Percentiles rank a stretch among this genome's conserved stretches.
Evolutionary conservation across 495 filamentous ascomycete genomes (phyloP).

Genomic region (Penicillium egyptiacum): DNA sequence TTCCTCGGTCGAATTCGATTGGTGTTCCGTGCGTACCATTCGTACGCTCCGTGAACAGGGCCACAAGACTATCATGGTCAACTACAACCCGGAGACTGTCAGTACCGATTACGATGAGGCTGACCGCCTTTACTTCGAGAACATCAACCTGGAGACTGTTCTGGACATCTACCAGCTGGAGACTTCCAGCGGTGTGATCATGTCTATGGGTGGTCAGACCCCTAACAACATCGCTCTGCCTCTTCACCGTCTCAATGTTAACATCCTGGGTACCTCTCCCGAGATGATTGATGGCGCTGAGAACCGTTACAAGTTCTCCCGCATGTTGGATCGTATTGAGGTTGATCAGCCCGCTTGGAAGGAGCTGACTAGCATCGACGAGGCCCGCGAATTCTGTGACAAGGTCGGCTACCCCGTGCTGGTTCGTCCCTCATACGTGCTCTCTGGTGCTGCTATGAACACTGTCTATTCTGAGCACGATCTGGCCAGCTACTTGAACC

Average conservation of each 20-base stretch:
- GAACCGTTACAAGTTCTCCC: slow-evolving; percentile 98
- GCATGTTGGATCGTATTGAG: slow-evolving; percentile 90
- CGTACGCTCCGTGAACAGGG: slow-evolving; percentile 85
- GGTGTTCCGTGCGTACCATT: slow-evolving; percentile 97
- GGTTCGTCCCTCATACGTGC: slow-evolving; percentile 94
- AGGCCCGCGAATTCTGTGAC: slow-evolving; percentile 80
- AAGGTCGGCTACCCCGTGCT: slow-evolving; percentile 91
- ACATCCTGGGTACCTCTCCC: slow-evolving; percentile 90
- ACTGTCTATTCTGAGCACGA: slow-evolving; percentile 93
- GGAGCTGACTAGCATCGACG: slow-evolving; percentile 88
- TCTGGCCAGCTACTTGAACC: slow-evolving; percentile 84
- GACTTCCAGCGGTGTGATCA: slow-evolving; percentile 82
- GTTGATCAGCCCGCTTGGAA: slow-evolving; percentile 98
- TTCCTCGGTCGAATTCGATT: slow-evolving; percentile 97
- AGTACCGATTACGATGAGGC: slow-evolving; percentile 96
- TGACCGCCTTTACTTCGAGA: slow-evolving; percentile 94
- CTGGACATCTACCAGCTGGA: slow-evolving; percentile 95
- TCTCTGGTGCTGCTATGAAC: slow-evolving; percentile 98
- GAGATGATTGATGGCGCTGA: slow-evolving; percentile 99
- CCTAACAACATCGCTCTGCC: slow-evolving; percentile 97
- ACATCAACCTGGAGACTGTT: slow-evolving; percentile 91
- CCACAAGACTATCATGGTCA: slow-evolving; percentile 98
- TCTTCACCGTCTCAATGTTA: slow-evolving; percentile 82
- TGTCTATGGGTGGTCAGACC: slow-evolving; percentile 97
- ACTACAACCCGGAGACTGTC: slow-evolving; percentile 94